Conservation (phyloP, 192 early-diverging fungal genomes). For the Coemansia sp. region DNA sequence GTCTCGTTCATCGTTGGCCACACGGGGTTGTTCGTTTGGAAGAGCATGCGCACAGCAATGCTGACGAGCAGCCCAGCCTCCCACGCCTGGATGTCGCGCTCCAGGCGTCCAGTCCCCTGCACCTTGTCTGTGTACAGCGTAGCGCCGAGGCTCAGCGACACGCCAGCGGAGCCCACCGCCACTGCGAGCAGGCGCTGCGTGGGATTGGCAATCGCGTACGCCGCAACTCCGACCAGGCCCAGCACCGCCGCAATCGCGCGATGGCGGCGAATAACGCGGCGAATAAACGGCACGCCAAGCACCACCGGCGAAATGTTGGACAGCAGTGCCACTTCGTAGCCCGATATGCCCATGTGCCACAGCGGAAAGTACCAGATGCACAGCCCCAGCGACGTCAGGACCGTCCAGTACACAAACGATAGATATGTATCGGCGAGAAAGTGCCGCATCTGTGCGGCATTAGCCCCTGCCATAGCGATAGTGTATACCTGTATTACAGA, state of each 20-base stretch:
- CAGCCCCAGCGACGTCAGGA: slow-evolving; percentile 68
- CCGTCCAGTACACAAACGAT: slow-evolving; percentile 82
- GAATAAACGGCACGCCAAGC: slow-evolving; percentile 59
- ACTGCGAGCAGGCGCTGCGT: slow-evolving; percentile 60
- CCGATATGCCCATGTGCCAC: slow-evolving; percentile 84
- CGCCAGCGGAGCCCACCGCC: slow-evolving; percentile 60
- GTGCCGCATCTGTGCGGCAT: slow-evolving; percentile 20
- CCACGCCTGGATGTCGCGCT: slow-evolving; percentile 65
- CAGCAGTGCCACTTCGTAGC: slow-evolving; percentile 73
- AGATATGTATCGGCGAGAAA: slow-evolving; percentile 68
- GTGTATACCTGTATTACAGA: not conserved
- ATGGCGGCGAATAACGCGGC: slow-evolving; percentile 55
- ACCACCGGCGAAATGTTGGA: slow-evolving; percentile 60
- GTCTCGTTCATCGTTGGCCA: slow-evolving; percentile 78
- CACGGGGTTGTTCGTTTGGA: slow-evolving; percentile 77
- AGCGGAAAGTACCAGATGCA: slow-evolving; percentile 82
- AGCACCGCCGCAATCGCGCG: slow-evolving; percentile 59
- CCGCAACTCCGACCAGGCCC: slow-evolving; percentile 63
- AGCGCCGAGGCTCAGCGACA: slow-evolving; percentile 59
- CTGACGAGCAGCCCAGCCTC: slow-evolving; percentile 66
- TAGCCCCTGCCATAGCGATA: slow-evolving; percentile 1
- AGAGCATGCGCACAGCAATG: slow-evolving; percentile 70
- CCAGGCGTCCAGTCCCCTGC: slow-evolving; percentile 58
- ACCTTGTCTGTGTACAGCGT: slow-evolving; percentile 59
- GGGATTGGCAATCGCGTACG: slow-evolving; percentile 62